Evolutionary conservation across 176 grass and related monocot species (phyloP).

Genomic region (Microstegium vimineum): DNA sequence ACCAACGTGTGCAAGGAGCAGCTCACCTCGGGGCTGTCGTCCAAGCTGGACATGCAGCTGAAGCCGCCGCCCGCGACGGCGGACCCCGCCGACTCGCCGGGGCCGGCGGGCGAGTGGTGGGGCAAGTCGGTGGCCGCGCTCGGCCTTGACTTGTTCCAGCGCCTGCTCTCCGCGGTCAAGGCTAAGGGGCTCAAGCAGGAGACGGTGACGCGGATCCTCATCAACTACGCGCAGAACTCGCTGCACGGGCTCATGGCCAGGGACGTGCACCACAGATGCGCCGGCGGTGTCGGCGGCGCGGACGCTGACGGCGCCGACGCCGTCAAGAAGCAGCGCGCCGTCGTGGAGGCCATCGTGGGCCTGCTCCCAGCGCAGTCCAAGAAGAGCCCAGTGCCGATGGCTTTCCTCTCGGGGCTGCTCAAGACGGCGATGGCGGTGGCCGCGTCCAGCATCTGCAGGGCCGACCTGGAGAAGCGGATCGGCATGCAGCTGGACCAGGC

Average conservation of each 20-base stretch:
- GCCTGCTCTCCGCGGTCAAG: conserved; percentile 69
- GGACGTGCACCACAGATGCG: conserved; percentile 35
- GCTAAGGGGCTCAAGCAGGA: conserved; percentile 96
- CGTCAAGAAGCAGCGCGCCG: conserved; percentile 57
- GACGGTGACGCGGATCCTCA: conserved; percentile 68
- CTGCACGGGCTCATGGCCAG: conserved; percentile 67
- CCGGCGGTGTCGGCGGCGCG: background rate
- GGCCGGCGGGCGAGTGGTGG: conserved; percentile 64
- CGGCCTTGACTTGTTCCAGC: conserved; percentile 73
- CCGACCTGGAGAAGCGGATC: conserved; percentile 84
- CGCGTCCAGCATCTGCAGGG: conserved; percentile 53
- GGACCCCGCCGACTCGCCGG: conserved; percentile 34
- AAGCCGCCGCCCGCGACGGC: too few species aligned
- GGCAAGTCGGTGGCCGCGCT: conserved; percentile 60
- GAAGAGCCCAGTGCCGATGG: conserved; percentile 78
- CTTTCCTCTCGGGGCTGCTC: conserved; percentile 81
- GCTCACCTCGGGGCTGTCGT: conserved; percentile 63
- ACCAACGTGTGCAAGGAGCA: conserved; percentile 92
- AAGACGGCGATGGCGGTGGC: conserved; percentile 62
- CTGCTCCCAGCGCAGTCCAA: conserved; percentile 76
- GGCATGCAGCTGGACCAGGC: conserved; percentile 85
- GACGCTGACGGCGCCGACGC: conserved; percentile 41
- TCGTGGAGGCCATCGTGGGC: conserved; percentile 61
- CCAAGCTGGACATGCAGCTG: conserved; percentile 48
- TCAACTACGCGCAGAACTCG: conserved; percentile 84